phyloP scores from a whole-genome alignment of 2,329 filamentous ascomycete species.

The Alternaria ethzedia region DNA sequence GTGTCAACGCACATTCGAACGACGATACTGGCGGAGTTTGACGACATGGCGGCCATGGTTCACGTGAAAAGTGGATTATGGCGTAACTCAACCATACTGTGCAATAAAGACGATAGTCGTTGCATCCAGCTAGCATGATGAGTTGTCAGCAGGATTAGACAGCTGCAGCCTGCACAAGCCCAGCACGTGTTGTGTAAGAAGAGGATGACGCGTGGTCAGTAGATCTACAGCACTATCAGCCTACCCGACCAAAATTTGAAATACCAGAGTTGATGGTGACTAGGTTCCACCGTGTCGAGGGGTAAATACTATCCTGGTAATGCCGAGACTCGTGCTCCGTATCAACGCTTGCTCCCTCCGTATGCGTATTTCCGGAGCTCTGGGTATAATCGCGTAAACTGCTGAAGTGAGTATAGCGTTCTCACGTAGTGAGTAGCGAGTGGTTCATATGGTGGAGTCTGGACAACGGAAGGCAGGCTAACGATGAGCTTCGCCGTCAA shows the following conservation, averaged over 20 bases:
- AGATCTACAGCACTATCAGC: neutral
- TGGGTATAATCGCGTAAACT: neutral
- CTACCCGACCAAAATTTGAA: neutral
- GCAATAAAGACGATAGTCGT: neutral
- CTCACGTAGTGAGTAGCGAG: neutral
- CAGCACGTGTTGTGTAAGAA: neutral
- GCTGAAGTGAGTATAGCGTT: neutral
- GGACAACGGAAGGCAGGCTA: neutral
- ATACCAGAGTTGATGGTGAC: neutral
- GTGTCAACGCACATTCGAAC: neutral
- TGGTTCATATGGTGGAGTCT: neutral
- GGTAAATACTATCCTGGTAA: neutral
- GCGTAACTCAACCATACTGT: neutral
- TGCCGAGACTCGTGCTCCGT: neutral
- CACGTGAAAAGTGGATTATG: neutral
- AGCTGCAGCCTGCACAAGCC: neutral
- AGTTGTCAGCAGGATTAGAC: neutral
- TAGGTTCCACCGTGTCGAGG: neutral
- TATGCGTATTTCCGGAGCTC: neutral
- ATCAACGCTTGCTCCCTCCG: neutral
- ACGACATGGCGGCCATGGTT: neutral
- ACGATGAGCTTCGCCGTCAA: neutral
- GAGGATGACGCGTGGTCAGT: neutral
- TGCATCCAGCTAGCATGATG: neutral
- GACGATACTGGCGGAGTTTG: neutral